A percentile compares a stretch with the other conserved stretches of the same genome.
Conservation (phyloP, 164 flowering plant genomes). For the Vitis labrusca region DNA sequence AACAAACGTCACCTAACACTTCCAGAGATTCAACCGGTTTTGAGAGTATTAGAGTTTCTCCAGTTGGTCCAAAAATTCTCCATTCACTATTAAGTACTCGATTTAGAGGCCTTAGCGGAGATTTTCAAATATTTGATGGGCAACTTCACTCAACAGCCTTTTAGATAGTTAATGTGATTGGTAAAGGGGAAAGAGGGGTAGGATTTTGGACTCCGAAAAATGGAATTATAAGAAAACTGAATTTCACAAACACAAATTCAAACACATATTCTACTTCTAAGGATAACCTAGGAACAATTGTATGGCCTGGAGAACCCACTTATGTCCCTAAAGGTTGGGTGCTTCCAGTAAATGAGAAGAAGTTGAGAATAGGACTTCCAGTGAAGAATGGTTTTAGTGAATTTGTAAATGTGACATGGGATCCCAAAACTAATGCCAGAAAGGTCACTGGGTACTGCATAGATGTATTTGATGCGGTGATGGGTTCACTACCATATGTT, state of each 20-base stretch:
- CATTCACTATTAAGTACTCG: constrained; percentile 12
- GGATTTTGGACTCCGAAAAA: constrained; percentile 37
- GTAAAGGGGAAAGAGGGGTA: constrained; percentile 18
- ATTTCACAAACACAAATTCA: background rate
- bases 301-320: constrained; percentile 42
- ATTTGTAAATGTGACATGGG: constrained; percentile 23
- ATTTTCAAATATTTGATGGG: constrained; percentile 21
- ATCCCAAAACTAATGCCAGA: background rate
- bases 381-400: constrained; percentile 23
- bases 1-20: too few species aligned
- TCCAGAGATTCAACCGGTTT: constrained; percentile 14
- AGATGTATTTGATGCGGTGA: constrained; percentile 31
- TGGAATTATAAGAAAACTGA: constrained; percentile 7
- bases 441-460: constrained; percentile 27
- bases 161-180: constrained; percentile 38
- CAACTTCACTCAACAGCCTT: constrained; percentile 24
- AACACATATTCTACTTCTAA: background rate
- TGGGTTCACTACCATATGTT: constrained; percentile 10
- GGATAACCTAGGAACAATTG: background rate
- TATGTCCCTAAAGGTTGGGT: constrained; percentile 30
- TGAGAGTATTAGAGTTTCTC: constrained; percentile 14
- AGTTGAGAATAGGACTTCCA: constrained; percentile 40
- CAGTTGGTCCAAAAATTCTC: constrained; percentile 22
- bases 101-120: constrained; percentile 32
- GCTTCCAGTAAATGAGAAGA: constrained; percentile 30